Evolutionary conservation across 2,329 filamentous ascomycete species (phyloP).

Genomic region (Penicillium sp.): DNA sequence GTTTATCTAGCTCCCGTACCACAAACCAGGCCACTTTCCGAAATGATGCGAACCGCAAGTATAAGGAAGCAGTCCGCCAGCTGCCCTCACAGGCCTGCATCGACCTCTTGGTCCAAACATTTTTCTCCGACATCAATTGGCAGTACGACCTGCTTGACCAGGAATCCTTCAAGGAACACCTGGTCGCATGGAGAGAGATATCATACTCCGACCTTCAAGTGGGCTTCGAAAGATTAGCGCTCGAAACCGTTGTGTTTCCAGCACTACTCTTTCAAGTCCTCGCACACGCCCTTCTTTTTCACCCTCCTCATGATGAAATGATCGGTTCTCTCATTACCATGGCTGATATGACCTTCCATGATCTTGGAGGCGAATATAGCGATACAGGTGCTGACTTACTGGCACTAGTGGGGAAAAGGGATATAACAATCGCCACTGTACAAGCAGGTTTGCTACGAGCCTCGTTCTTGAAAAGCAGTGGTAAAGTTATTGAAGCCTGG

Average conservation of each 20-base stretch:
- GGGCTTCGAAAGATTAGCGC: constrained; percentile 3
- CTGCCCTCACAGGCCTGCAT: constrained; percentile 10
- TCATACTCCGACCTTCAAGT: constrained; percentile 12
- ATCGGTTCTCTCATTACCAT: constrained; percentile 7
- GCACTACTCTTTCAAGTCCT: constrained; percentile 19
- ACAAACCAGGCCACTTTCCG: too few species aligned
- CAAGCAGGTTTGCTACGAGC: constrained; percentile 19
- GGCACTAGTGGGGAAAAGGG: constrained; percentile 12
- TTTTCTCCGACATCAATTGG: constrained; percentile 16
- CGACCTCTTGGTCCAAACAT: constrained; percentile 11
- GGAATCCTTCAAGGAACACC: constrained; percentile 4
- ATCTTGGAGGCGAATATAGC: constrained; percentile 14
- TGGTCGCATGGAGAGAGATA: constrained; percentile 12
- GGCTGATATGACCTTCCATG: constrained; percentile 15
- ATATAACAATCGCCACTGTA: constrained; percentile 11
- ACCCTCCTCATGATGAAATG: constrained; percentile 9
- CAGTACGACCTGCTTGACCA: constrained; percentile 18
- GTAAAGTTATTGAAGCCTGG: constrained; percentile 21
- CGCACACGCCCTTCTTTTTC: constrained; percentile 17
- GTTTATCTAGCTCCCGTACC: too few species aligned
- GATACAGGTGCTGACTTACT: constrained; percentile 11
- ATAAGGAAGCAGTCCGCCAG: constrained; percentile 10
- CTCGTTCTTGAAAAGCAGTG: constrained; percentile 22
- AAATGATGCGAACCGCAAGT: constrained; percentile 5
- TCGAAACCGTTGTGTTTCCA: constrained; percentile 13